Evolutionary conservation across 495 filamentous ascomycete species (phyloP), one percentile per base, ranked within the genome.

Genomic region (Talaromyces wortmannii): DNA sequence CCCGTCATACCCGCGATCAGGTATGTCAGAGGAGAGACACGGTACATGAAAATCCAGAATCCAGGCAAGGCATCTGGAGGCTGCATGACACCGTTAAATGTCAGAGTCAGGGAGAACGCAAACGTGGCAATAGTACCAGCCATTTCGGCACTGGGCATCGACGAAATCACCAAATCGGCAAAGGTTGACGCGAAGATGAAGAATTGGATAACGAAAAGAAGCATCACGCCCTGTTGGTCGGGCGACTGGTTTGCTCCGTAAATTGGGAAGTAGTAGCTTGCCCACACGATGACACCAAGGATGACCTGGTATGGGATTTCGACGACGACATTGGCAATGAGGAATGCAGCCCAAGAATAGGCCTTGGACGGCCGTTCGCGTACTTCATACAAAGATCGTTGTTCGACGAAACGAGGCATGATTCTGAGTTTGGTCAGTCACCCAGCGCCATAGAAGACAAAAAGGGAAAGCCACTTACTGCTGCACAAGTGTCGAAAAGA

Each of bases 261-360:
- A 36, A 78, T 67, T 3, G 79, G 75, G 60, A 79, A 86, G 69
- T 84, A 89, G 70, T 85, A 90, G 53, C 75, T 65, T 2, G 82
- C 79, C 62, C 76, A 88, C 47, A 78, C 74, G 36, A 87, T 55
- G 7, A 84, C 75, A 11, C 77, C 83, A 1, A 82, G 73, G 10
- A 89, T 54, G 33, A 87, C 71, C 18, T 82, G 78, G 61, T 84
- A 91, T 0, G 88, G 87, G 10, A 92, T 78, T 63, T 92, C 89
- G 55, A 85, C 81, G n/a, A 86, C 29, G 60, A 91, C 80, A 48
- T 84, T 82, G 57, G 80, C 77, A 17, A 85, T 77, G n/a, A 87
- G 68, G 67, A 91, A 91, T 0, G 80, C 82, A 10, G 74, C 68
- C 88, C 88, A 91, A 30, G 78, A 82, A 65, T 94, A 94, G 10